Percentiles rank a stretch among this genome's conserved stretches.
Evolutionary conservation across 208 protist species (phyloP).

Genomic region (Leishmania martiniquensis): DNA sequence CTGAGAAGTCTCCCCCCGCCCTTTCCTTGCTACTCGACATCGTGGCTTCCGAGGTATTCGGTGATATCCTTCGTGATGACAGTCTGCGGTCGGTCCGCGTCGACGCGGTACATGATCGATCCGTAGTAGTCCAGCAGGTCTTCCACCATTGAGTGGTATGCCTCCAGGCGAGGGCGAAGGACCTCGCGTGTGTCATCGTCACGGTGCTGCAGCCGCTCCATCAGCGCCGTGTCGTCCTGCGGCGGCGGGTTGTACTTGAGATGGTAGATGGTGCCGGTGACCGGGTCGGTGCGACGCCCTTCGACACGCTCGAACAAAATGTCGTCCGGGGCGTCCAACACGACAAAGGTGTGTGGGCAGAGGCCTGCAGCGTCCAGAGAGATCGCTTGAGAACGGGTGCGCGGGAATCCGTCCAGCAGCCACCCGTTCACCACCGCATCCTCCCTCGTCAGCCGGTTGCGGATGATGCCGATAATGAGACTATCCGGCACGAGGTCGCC

Average conservation of each 20-base stretch:
- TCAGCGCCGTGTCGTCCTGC: conserved; percentile 57
- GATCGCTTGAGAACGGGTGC: conserved; percentile 79
- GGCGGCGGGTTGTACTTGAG: conserved; percentile 90
- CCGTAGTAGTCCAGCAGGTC: conserved; percentile 70
- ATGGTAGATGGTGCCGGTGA: conserved; percentile 88
- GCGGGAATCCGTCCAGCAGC: conserved; percentile 93
- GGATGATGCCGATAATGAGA: conserved; percentile 71
- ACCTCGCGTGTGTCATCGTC: conserved; percentile 80
- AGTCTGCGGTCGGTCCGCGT: conserved; percentile 48
- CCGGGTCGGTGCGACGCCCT: conserved; percentile 85
- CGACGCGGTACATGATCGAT: conserved; percentile 47
- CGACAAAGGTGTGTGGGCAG: conserved; percentile 62
- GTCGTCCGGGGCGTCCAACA: conserved; percentile 80
- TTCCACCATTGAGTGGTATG: conserved; percentile 73
- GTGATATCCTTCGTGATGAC: conserved; percentile 54
- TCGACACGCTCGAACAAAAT: conserved; percentile 80
- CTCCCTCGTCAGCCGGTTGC: conserved; percentile 64
- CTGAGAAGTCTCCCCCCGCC: too few relatives aligned
- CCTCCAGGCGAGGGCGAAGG: conserved; percentile 65
- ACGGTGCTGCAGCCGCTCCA: conserved; percentile 85
- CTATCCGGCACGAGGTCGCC: conserved; percentile 81
- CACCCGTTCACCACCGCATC: conserved; percentile 84
- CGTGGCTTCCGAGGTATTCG: conserved; percentile 34
- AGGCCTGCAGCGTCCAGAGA: conserved; percentile 72
- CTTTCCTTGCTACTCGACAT: conserved; percentile 14